phyloP scores from a whole-genome alignment of 2,329 filamentous ascomycete species.

The Claviceps paspali region DNA sequence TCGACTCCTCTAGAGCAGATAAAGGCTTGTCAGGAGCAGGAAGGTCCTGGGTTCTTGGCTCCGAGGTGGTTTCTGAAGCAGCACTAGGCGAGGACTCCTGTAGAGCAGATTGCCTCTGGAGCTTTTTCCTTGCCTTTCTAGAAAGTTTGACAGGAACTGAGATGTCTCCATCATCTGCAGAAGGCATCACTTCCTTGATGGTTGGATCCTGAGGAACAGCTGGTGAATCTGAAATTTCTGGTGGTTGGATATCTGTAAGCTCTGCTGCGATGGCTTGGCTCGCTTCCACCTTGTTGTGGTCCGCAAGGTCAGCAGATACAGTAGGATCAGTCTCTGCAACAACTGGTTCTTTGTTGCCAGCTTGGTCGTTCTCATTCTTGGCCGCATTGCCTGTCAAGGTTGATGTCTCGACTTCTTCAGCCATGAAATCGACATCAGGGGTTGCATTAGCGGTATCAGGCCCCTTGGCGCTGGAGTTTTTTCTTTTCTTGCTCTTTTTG shows the following conservation, averaged over 20 bases:
- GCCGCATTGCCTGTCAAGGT: neutral
- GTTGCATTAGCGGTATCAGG: neutral
- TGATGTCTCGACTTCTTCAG: neutral
- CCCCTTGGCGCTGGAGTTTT: constrained; percentile 6
- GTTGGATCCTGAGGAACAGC: neutral
- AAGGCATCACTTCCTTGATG: neutral
- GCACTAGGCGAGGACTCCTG: constrained; percentile 7
- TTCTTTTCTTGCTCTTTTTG: constrained; percentile 9
- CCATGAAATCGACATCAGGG: neutral
- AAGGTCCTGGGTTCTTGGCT: neutral
- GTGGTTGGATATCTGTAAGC: neutral
- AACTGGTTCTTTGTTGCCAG: neutral
- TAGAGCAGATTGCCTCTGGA: constrained; percentile 15
- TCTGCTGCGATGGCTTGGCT: neutral
- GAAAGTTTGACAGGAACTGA: constrained; percentile 13
- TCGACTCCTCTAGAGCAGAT: neutral
- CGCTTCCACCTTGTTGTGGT: neutral
- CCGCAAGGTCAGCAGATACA: neutral
- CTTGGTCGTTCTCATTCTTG: neutral
- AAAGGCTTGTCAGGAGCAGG: neutral
- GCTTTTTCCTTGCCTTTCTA: constrained; percentile 21
- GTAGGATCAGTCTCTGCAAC: neutral
- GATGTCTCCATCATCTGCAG: constrained; percentile 3
- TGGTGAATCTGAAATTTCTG: neutral
- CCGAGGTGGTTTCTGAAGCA: neutral